These are phyloP conservation scores for Pleurostoma richardsiae DNA, from an alignment of 2,329 filamentous ascomycete genomes.

Conservation along the genomic window DNA sequence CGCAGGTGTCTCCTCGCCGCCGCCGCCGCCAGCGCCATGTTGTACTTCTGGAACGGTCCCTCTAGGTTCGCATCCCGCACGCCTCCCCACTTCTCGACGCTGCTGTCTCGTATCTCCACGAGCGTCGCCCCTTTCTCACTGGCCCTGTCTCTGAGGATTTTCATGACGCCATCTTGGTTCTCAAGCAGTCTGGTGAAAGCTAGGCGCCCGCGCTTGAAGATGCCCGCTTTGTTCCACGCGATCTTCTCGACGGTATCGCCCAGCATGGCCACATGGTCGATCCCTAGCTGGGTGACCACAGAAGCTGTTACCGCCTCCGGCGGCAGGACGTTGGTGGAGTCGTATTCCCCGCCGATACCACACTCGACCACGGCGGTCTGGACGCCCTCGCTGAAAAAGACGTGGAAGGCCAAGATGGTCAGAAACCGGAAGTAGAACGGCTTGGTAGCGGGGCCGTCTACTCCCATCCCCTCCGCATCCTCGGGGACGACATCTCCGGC, in stretches of 20 bases:
- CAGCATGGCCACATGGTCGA: constrained; percentile 80
- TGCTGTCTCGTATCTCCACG: constrained; percentile 38
- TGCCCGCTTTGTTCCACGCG: constrained; percentile 86
- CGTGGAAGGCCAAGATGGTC: constrained; percentile 82
- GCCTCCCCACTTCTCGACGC: constrained; percentile 28
- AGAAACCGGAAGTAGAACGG: constrained; percentile 92
- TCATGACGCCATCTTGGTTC: constrained; percentile 44
- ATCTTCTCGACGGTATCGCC: constrained; percentile 77
- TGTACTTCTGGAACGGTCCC: constrained; percentile 51
- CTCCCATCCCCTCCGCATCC: constrained; percentile 41
- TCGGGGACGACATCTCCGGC: constrained; percentile 19
- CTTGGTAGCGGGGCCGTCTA: constrained; percentile 58
- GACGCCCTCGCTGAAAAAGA: constrained; percentile 72
- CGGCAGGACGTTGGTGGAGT: constrained; percentile 81
- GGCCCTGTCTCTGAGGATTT: constrained; percentile 54
- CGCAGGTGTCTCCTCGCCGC: constrained; percentile 33
- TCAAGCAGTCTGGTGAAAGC: constrained; percentile 46
- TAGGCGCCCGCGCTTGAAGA: constrained; percentile 65
- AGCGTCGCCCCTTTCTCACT: constrained; percentile 44
- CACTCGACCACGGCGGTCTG: constrained; percentile 82
- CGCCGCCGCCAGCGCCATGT: constrained; percentile 51
- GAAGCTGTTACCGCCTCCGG: constrained; percentile 59
- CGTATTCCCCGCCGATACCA: constrained; percentile 90
- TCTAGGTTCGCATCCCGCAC: constrained; percentile 37
- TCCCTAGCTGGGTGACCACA: constrained; percentile 74